These are phyloP conservation scores for Malus sylvestris DNA, from an alignment of 306 rosid species.

Conservation along the genomic window DNA sequence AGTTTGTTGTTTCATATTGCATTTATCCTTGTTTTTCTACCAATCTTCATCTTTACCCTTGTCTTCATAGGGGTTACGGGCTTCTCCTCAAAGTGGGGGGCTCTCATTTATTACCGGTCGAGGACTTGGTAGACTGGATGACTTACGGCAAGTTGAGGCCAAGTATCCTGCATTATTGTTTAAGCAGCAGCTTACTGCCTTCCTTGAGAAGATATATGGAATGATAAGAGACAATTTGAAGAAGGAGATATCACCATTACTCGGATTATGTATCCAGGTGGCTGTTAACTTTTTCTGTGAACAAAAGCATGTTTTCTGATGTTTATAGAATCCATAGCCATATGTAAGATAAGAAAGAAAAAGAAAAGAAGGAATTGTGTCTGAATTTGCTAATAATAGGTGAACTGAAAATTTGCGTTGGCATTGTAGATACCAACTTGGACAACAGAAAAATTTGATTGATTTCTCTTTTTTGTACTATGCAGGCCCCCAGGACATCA, in stretches of 20 bases:
- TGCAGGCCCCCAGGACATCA: conserved; percentile 95
- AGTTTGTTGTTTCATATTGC: conserved; percentile 2
- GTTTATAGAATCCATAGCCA: not conserved
- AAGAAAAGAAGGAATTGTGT: not conserved
- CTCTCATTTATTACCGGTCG: conserved; percentile 84
- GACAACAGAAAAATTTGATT: conserved; percentile 9
- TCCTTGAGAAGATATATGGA: conserved; percentile 97
- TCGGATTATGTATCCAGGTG: conserved; percentile 97
- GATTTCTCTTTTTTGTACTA: conserved; percentile 21
- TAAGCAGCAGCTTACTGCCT: conserved; percentile 99
- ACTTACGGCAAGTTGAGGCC: conserved; percentile 97
- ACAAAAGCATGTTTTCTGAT: not conserved
- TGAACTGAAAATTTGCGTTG: not conserved
- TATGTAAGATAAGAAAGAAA: not conserved
- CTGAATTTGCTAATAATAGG: not conserved
- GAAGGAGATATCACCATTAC: conserved; percentile 98
- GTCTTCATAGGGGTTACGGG: conserved; percentile 69
- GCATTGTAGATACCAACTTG: conserved; percentile 4
- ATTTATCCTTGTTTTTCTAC: conserved; percentile 14
- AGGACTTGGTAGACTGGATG: conserved; percentile 82
- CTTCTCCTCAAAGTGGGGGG: conserved; percentile 92
- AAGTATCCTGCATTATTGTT: conserved; percentile 94
- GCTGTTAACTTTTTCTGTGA: not conserved
- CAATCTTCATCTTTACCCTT: conserved; percentile 4
- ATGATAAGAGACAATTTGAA: conserved; percentile 93